These are phyloP conservation scores for Periconia digitata DNA, from an alignment of 2,329 filamentous ascomycete genomes.

Conservation along the genomic window DNA sequence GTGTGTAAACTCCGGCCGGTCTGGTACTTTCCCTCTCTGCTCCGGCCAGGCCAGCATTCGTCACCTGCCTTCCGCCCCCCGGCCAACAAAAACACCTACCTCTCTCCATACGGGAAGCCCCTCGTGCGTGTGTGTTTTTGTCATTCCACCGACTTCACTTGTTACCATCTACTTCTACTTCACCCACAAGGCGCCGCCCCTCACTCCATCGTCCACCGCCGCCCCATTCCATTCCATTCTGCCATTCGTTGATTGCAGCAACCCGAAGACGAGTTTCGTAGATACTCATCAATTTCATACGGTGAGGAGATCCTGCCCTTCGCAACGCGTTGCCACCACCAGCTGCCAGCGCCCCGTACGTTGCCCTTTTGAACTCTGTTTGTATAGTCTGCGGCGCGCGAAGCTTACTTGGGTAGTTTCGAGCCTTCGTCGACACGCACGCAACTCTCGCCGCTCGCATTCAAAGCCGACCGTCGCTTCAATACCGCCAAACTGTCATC, in stretches of 20 bases:
- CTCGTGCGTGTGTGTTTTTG: too few species aligned
- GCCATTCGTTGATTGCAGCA: conserved; percentile 27
- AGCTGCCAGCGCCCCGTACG: conserved; percentile 15
- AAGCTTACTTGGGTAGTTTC: neutral
- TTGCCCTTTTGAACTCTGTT: neutral
- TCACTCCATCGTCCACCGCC: conserved; percentile 1
- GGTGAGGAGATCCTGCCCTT: neutral
- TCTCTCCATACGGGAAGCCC: too few species aligned
- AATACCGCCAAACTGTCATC: conserved; percentile 97
- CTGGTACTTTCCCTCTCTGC: too few species aligned
- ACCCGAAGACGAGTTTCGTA: conserved; percentile 17
- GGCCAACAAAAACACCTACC: too few species aligned
- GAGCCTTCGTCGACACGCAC: conserved; percentile 6
- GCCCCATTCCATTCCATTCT: conserved; percentile 8
- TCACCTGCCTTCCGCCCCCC: too few species aligned
- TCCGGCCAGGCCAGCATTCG: too few species aligned
- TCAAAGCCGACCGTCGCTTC: conserved; percentile 18
- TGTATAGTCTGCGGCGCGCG: neutral
- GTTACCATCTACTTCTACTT: neutral
- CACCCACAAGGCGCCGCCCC: neutral
- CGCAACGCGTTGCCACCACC: conserved; percentile 26
- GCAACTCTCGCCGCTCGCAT: conserved; percentile 4
- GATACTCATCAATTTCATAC: conserved; percentile 12
- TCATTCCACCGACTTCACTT: too few species aligned
- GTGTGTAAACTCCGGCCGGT: too few species aligned